Evolutionary conservation across 352 stramenopile genomes (phyloP), one percentile per base, ranked within the genome.

Genomic region (Globisporangium apiculatum): DNA sequence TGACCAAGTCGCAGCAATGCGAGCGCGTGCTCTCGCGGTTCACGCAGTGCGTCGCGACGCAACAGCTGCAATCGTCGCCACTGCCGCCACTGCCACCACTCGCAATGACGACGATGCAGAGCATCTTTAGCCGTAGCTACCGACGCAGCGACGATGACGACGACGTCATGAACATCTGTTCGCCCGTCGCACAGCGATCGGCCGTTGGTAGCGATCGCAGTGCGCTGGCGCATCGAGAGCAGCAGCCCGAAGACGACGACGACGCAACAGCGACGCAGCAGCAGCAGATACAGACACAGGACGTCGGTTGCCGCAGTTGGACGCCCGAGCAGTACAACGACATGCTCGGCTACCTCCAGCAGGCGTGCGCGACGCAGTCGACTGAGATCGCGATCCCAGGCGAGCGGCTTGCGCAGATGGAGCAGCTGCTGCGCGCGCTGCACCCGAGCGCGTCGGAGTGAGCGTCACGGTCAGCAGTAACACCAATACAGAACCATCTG

Each of bases 361-460:
- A 76, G 2, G 59, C 58, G 4, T 74, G 68, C 35, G 53, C 64
- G 35, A 68, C 61, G 1, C 51, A 65, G 15, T 65, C 57, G 5
- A 49, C 59, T 0, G 66, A 72, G 15, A 66, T 83, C 48, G 53
- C 58, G 43, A 55, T 83, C 51, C 72, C 73, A 12, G 62, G 56
- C 6, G 58, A 60, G 40, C 72, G 64, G 42, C 63, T 83, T 8
- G 55, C 62, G 45, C 71, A 79, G 62, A 79, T 83, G 71, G 68
- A 79, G 60, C 66, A 66, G 40, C 51, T 83, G 43, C 62, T 83
- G 42, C 70, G 58, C n/a, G 73, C 71, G 48, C 61, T 83, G n/a
- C 61, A 73, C 4, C 70, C 58, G 40, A 31, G 24, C 24, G 24
- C 24, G 24, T 31, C 24, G 24, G 24, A 31, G 24, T 31, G 24